Base-by-base conservation (phyloP, 2,329 filamentous ascomycete species). In the Sordariomycetes sp. region DNA sequence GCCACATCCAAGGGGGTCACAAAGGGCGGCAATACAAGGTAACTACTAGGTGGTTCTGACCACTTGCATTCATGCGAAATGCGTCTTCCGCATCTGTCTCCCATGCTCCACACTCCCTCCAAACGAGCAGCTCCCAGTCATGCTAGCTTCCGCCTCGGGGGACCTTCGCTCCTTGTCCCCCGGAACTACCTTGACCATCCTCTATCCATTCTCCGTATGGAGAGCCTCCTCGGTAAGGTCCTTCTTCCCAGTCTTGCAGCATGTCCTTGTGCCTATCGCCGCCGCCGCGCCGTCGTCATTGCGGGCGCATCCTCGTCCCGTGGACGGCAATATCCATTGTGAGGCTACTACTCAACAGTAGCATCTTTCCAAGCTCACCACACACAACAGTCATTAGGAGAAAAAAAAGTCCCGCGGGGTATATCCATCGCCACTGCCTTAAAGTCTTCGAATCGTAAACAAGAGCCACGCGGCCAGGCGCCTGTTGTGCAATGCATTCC, bases 41-140 rank as follows among this genome's bases (percentile, higher is more conserved):
- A n/a, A n/a, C n/a, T n/a, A n/a, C n/a, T n/a, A n/a, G n/a, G n/a
- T n/a, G n/a, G n/a, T n/a, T n/a, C n/a, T n/a, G n/a, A n/a, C n/a
- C 30, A 20, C 20, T 32, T 14, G 30, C 30, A 32, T 20, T 32
- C 30, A 45, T 48, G 45, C 46, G 38, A 45, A 45, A 46, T 46
- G 39, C 47, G 45, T 42, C 46, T 41, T 51, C 45, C 46, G 42
- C 38, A 34, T 49, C 44, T 46, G 44, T 47, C 42, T 34, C 24
- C 12, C 23, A 17, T 17, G 28, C 28, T 6, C 28, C 17, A n/a
- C 7, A 30, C 14, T 7, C 20, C 28, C 28, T 30, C 28, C 14
- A 17, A 30, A 12, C 28, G 17, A 30, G 28, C 8, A 30, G 15
- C 28, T 6, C 20, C 17, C 15, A 30, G 15, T 30, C 28, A 30